Base-by-base conservation (phyloP, 2,329 filamentous ascomycete species). In the Fusarium incarnatum region DNA sequence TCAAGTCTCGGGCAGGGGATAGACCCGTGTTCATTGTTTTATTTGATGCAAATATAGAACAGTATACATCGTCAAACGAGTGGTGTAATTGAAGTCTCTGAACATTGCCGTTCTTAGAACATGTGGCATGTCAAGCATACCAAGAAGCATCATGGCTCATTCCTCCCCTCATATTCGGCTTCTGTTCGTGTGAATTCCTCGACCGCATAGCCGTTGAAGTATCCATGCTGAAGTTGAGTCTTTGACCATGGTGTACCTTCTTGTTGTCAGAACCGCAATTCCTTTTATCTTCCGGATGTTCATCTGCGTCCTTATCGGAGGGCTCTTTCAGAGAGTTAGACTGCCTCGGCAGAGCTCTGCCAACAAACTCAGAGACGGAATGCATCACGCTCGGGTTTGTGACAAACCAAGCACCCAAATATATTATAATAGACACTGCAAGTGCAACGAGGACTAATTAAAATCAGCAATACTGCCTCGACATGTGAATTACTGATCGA, bases 291-390 rank as follows among this genome's bases (percentile, higher is more conserved):
- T 11, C 6, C 32, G 32, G 16, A 0, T 9, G 3, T 2, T 37
- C 9, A 0, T 11, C 16, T 37, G 2, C 9, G 32, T 37, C 16
- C 1, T 0, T 6, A 18, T 6, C 3, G 0, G 32, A n/a, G 32
- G 32, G 32, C 32, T 11, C 5, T 37, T 18, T 18, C 32, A 37
- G 1, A 37, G 0, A 18, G 16, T n/a, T 16, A 37, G 1, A n/a
- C 6, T 18, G 9, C 18, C 32, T 9, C 9, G 16, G 6, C 5
- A 37, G 16, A 11, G 16, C 9, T n/a, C 9, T 6, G 16, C 1
- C 1, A 37, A 4, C 32, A 10, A 34, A 37, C 9, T 37, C 32
- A 6, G 16, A 18, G 5, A 11, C 9, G 10, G 10, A 37, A 11
- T 11, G 32, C 3, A 9, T 37, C 5, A 37, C 32, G 5, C 32